Evolutionary conservation across 495 filamentous ascomycete species (phyloP).

Genomic region (Thermothielavioides terrestris): DNA sequence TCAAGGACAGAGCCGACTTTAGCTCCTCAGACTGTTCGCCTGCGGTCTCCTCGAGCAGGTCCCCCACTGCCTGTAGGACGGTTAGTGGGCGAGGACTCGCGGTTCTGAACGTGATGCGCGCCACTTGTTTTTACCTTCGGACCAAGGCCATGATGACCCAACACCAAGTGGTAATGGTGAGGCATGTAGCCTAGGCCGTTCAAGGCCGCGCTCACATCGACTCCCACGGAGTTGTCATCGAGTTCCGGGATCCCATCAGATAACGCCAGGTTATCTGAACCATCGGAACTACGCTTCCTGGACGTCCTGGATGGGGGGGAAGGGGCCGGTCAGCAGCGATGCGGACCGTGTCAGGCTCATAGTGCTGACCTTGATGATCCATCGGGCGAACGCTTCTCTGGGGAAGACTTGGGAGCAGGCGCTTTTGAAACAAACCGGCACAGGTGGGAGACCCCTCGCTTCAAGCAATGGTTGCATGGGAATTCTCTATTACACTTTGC

Average conservation of each 20-base stretch:
- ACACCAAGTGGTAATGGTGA: constrained; percentile 23
- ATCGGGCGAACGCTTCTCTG: constrained; percentile 10
- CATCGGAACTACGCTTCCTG: constrained; percentile 16
- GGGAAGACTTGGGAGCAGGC: constrained; percentile 9
- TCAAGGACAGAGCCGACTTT: constrained; percentile 10
- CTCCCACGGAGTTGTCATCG: constrained; percentile 7
- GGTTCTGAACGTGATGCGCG: not conserved
- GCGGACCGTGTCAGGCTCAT: not conserved
- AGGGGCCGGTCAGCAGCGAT: constrained; percentile 3
- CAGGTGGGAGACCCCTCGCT: constrained; percentile 31
- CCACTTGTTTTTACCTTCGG: constrained; percentile 18
- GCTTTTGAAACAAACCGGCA: constrained; percentile 29
- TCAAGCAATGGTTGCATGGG: constrained; percentile 38
- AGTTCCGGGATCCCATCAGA: constrained; percentile 8
- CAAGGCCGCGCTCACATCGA: constrained; percentile 22
- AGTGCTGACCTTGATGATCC: constrained; percentile 13
- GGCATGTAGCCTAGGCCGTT: constrained; percentile 28
- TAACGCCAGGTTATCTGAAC: constrained; percentile 1
- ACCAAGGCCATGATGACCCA: constrained; percentile 18
- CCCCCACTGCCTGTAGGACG: constrained; percentile 7
- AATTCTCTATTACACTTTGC: constrained; percentile 36
- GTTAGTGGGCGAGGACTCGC: not conserved
- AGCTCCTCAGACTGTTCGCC: constrained; percentile 24
- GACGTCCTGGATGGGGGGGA: constrained; percentile 4
- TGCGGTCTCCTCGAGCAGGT: constrained; percentile 5